These are phyloP conservation scores for Rubroshorea leprosula DNA, from an alignment of 345 rosid genomes.

Conservation along the genomic window DNA sequence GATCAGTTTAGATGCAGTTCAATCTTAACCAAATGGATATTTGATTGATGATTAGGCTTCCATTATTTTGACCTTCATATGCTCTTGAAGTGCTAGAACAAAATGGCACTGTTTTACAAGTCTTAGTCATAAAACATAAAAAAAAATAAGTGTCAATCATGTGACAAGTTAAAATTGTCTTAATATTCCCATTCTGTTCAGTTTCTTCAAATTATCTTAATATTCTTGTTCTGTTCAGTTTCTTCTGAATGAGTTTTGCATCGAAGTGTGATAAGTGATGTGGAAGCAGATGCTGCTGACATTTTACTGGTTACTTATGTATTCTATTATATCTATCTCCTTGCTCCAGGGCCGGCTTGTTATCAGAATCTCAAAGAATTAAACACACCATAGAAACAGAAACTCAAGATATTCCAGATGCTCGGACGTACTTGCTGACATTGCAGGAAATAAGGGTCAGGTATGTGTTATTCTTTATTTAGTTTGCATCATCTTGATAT, in stretches of 20 bases:
- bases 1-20: no score
- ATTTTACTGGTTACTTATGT: background rate
- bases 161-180: background rate
- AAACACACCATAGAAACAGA: conserved; percentile 50
- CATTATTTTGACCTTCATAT: background rate
- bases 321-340: background rate
- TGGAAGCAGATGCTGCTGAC: background rate
- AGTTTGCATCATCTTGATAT: background rate
- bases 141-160: background rate
- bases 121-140: background rate
- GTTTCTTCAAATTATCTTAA: background rate
- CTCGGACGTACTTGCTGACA: conserved; percentile 70
- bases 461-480: conserved; percentile 25
- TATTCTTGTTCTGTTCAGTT: background rate
- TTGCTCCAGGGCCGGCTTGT: conserved; percentile 71
- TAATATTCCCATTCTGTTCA: background rate
- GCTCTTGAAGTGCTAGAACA: background rate
- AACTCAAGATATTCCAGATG: conserved; percentile 78
- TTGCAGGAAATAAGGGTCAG: conserved; percentile 69
- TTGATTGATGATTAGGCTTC: background rate
- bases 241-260: background rate
- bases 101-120: background rate
- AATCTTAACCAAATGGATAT: no score
- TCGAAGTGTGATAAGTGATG: background rate
- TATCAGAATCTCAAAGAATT: conserved; percentile 81